Base-by-base conservation (phyloP, 2,329 filamentous ascomycete genomes). In the Clonostachys byssicola region DNA sequence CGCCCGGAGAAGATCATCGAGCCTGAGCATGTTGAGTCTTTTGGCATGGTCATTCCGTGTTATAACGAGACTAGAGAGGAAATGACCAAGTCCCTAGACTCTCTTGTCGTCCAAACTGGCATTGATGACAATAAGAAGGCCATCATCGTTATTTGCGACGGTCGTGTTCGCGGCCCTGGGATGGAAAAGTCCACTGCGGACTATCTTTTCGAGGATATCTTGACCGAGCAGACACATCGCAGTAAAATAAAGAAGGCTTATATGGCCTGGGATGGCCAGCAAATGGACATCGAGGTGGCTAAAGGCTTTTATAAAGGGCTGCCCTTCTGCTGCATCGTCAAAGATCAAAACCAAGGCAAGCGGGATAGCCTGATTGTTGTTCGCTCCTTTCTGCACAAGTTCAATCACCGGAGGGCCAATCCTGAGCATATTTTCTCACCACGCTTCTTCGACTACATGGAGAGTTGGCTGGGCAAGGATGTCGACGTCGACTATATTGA, bases 61-160 rank as follows among this genome's bases (percentile, higher is more conserved):
- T 72, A 72, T 52, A 71, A 71, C 44, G 68, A 72, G 50, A 69
- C 62, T 0, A 47, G 58, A 5, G 63, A 70, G n/a, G 67, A 72
- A 49, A 54, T 60, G 59, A 46, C 60, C 52, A 44, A 45, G 1
- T 58, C 56, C 0, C 54, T 68, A 57, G 12, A 71, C 61, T 17
- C 67, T 53, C 41, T 58, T 7, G 54, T 58, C 34, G 38, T 51
- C 34, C 55, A 58, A 43, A 42, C 48, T 18, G 50, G 48, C 7
- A 53, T 58, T 20, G 54, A 56, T 12, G 40, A 52, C 3, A 54
- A 58, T 20, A 55, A 52, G 46, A 50, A 45, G 33, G 47, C 47
- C 34, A 57, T 58, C 43, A 54, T 58, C 46, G 51, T 58, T 3
- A 54, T 58, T 18, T 57, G 55, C 8, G 56, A 58, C n/a, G 56